phyloP scores from a whole-genome alignment of 139 green algal species.

The Chlamydomonas sp. region DNA sequence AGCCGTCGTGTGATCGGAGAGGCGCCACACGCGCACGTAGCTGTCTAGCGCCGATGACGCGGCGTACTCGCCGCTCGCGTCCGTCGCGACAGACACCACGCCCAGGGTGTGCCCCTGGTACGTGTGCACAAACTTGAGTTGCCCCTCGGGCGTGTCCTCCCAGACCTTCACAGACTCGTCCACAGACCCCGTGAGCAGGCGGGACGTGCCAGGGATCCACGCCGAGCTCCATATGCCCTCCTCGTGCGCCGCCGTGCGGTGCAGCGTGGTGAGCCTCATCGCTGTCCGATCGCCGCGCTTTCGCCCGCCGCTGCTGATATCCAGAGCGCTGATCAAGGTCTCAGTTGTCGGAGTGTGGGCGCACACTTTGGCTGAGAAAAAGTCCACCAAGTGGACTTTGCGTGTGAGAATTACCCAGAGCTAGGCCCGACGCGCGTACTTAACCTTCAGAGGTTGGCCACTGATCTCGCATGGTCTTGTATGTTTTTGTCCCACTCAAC shows the following conservation, averaged over 20 bases:
- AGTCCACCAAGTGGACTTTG: no score
- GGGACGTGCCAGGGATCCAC: constrained; percentile 50
- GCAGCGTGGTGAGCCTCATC: constrained; percentile 36
- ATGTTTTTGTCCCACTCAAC: no score
- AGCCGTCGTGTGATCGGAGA: constrained; percentile 40
- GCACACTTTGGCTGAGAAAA: no score
- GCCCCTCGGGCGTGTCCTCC: constrained; percentile 35
- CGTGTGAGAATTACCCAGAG: no score
- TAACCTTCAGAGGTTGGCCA: no score
- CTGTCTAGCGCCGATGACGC: constrained; percentile 74
- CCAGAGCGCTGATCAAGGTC: no score
- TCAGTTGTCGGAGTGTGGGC: no score
- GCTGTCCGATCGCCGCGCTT: not conserved
- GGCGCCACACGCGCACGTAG: constrained; percentile 67
- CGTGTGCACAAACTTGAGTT: constrained; percentile 39
- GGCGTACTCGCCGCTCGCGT: constrained; percentile 55
- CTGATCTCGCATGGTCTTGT: no score
- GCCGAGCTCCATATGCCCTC: constrained; percentile 69
- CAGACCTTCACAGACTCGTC: constrained; percentile 80
- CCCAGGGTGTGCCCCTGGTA: constrained; percentile 71
- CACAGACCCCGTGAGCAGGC: constrained; percentile 69
- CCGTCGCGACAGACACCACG: constrained; percentile 67
- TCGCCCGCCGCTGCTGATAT: no score
- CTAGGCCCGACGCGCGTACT: no score
- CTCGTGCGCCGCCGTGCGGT: constrained; percentile 63